Evolutionary conservation across 1,284 basidiomycete species (phyloP).

Genomic region (Marasmius tenuissimus): DNA sequence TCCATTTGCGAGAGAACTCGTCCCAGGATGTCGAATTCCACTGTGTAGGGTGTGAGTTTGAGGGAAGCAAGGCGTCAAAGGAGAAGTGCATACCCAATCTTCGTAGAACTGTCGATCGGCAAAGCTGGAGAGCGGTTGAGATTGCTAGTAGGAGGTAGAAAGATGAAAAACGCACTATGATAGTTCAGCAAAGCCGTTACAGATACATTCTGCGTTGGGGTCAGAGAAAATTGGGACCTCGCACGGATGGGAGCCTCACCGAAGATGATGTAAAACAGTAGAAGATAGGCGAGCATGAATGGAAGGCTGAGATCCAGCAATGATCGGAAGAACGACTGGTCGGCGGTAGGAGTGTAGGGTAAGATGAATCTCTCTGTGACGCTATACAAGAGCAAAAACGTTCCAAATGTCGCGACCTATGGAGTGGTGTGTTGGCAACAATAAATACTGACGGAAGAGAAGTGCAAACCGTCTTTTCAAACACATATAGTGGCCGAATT

Average conservation of each 20-base stretch:
- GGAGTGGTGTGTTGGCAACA: not conserved
- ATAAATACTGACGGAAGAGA: not conserved
- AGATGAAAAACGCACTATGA: conserved; percentile 59
- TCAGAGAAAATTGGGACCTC: conserved; percentile 1
- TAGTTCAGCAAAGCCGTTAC: conserved; percentile 92
- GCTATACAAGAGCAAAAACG: conserved; percentile 89
- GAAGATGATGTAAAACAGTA: conserved; percentile 85
- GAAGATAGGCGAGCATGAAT: conserved; percentile 85
- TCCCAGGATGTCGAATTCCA: conserved; percentile 99
- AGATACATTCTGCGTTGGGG: conserved; percentile 77
- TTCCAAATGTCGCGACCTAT: conserved; percentile 87
- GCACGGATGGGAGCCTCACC: conserved; percentile 42
- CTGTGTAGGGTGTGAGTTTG: conserved; percentile 30
- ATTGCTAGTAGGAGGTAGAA: not conserved
- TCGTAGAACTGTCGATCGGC: conserved; percentile 97
- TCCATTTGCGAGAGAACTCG: conserved; percentile 96
- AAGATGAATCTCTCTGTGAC: conserved; percentile 95
- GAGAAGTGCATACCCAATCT: conserved; percentile 74
- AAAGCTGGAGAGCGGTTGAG: conserved; percentile 53
- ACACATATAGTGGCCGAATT: conserved; percentile 87
- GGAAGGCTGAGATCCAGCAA: conserved; percentile 89
- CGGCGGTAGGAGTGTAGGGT: conserved; percentile 71
- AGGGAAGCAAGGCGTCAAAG: conserved; percentile 38
- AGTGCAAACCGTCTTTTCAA: conserved; percentile 79
- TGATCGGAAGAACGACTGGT: conserved; percentile 74